Base-by-base conservation (phyloP, 2,329 filamentous ascomycete genomes). In the Penicillium sp. region DNA sequence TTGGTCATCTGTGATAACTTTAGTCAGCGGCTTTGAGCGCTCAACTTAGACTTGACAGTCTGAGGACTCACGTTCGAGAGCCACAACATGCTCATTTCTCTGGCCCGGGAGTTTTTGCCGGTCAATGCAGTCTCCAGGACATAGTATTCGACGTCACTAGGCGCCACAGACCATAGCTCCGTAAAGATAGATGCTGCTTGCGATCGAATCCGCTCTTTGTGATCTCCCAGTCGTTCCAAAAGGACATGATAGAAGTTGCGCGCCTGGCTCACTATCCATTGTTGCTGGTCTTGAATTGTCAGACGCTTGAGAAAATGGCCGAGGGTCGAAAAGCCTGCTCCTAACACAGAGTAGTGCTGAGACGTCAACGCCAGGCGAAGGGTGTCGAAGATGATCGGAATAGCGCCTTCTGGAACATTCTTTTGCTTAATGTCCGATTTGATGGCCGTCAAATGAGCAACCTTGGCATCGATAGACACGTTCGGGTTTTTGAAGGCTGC, bases 351-450 rank as follows among this genome's bases (percentile, higher is more conserved):
- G 38, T 84, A 84, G 62, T 94, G 86, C 60, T 87, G 84, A 37
- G 88, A 87, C 46, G 77, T 74, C 56, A 91, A 85, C 51, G 88
- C 86, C 45, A 83, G 73, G 54, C 85, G 85, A 61, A 94, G 77
- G 54, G 85, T 87, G 52, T 96, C 89, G 70, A 95, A 94, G 54
- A 95, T 81, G 49, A 81, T 76, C 26, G 81, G 72, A 59, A 94
- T 80, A 60, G 79, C 79, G 36, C 58, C 55, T 32, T 94, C 88
- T 51, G 89, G 88, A 39, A 95, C 88, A 73, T 90, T 90, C 66
- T 87, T 85, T 69, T 95, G 90, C 70, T 95, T 95, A 76, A 95
- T 95, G 66, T 83, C 81, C 38, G 87, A 90, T 72, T 95, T 95
- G 70, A 90, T 76, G 61, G 75, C 77, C 50, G 83, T 87, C 59